Evolutionary conservation across 352 stramenopile genomes (phyloP).

Genomic region (Phytopythium kandeliae): DNA sequence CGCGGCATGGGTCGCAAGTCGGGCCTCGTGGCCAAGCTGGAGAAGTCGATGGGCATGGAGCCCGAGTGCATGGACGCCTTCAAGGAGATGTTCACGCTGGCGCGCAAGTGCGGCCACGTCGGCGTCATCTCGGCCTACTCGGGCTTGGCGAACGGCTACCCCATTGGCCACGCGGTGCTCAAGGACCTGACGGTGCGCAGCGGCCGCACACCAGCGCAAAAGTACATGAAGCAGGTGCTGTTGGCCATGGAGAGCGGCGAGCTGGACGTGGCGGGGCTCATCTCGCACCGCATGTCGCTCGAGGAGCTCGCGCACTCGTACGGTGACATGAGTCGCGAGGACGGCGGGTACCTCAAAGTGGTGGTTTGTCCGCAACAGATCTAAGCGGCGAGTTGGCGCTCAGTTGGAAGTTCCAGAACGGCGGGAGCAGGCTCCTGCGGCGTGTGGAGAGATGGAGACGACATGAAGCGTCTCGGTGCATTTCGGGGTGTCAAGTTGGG

Average conservation of each 20-base stretch:
- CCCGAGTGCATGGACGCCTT: conserved; percentile 46
- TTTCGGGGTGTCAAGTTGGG: no score
- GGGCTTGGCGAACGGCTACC: conserved; percentile 33
- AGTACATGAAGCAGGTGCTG: conserved; percentile 53
- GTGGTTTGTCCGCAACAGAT: conserved; percentile 40
- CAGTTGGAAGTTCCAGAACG: background rate
- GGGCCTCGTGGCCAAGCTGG: conserved; percentile 35
- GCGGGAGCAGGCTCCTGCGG: no score
- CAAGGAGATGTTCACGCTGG: conserved; percentile 50
- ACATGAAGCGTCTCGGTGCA: no score
- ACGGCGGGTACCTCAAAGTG: conserved; percentile 56
- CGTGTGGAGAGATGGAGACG: no score
- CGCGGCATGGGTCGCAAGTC: conserved; percentile 24
- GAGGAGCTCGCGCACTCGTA: conserved; percentile 54
- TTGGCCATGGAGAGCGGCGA: conserved; percentile 47
- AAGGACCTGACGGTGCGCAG: conserved; percentile 52
- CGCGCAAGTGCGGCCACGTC: conserved; percentile 54
- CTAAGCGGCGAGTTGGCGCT: background rate
- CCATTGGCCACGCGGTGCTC: conserved; percentile 53
- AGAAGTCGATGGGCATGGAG: conserved; percentile 47
- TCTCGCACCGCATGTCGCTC: conserved; percentile 48
- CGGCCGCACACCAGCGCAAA: conserved; percentile 42
- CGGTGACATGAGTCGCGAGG: conserved; percentile 45
- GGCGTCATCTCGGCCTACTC: conserved; percentile 51
- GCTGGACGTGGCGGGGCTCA: conserved; percentile 44